Conservation (phyloP, 169 alveolate genomes). For the Plasmodium chabaudi region DNA sequence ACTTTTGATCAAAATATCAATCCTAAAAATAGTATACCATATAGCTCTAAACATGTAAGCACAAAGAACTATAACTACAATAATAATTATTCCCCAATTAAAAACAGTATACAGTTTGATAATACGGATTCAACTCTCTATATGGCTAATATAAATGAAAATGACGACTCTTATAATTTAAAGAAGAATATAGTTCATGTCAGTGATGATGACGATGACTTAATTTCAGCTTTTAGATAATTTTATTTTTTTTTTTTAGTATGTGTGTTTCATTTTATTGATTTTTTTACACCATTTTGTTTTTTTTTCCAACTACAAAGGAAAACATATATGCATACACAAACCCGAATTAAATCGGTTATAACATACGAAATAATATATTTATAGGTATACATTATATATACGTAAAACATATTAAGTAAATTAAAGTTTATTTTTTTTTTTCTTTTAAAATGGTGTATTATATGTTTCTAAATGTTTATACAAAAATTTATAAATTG, state of each 20-base stretch:
- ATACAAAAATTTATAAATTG: constrained; percentile 32
- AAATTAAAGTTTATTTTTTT: background rate
- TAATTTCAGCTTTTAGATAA: constrained; percentile 69
- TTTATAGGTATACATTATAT: background rate
- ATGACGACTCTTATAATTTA: constrained; percentile 3
- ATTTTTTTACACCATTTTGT: background rate
- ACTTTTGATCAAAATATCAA: constrained; percentile 1
- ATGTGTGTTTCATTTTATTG: background rate
- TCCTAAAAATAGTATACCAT: too few species aligned
- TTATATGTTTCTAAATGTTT: background rate
- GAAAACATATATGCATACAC: background rate
- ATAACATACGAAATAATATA: too few species aligned
- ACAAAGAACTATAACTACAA: background rate
- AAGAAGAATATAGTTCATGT: constrained; percentile 52
- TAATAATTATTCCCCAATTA: background rate
- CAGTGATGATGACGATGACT: constrained; percentile 74
- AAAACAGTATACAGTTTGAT: background rate
- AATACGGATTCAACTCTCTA: background rate
- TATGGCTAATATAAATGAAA: constrained; percentile 16
- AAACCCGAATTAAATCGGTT: too few species aligned
- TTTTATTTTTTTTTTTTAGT: constrained; percentile 8
- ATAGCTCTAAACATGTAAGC: background rate
- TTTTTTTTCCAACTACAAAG: background rate
- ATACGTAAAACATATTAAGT: background rate
- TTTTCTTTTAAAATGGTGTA: background rate